phyloP scores from a whole-genome alignment of 768 basidiomycete species.

The Phlebiopsis gigantea region DNA sequence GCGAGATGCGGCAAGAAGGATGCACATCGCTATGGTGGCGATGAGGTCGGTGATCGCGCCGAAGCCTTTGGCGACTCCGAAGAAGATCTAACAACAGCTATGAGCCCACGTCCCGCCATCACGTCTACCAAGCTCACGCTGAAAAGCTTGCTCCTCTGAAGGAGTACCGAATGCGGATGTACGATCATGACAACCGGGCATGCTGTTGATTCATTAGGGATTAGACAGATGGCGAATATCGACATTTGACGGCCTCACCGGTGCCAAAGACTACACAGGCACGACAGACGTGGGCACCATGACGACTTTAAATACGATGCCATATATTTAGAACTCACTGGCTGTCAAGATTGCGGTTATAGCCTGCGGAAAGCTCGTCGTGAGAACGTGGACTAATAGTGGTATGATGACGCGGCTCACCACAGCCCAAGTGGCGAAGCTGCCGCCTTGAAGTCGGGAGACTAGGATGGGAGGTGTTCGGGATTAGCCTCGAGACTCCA shows the following conservation, averaged over 20 bases:
- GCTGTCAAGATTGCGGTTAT: not conserved
- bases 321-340: not conserved
- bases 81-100: slow-evolving; percentile 29
- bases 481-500: not conserved
- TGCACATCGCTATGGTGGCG: slow-evolving; percentile 41
- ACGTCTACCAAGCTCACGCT: slow-evolving; percentile 19
- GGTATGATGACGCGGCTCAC: not conserved
- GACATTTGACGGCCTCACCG: not conserved
- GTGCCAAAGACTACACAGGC: not conserved
- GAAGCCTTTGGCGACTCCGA: slow-evolving; percentile 41
- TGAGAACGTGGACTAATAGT: not conserved
- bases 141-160: slow-evolving; percentile 26
- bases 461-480: not conserved
- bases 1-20: slow-evolving; percentile 31
- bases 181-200: slow-evolving; percentile 33
- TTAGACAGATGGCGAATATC: not conserved
- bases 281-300: not conserved
- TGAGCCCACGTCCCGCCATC: not conserved
- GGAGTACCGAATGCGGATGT: slow-evolving; percentile 28
- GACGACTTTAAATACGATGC: not conserved
- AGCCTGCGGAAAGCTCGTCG: not conserved
- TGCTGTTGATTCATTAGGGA: slow-evolving; percentile 16
- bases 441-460: not conserved
- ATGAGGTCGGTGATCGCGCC: slow-evolving; percentile 38
- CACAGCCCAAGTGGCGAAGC: not conserved